Base-by-base conservation (phyloP, 768 basidiomycete genomes). In the Termitomyces bulborhizus region DNA sequence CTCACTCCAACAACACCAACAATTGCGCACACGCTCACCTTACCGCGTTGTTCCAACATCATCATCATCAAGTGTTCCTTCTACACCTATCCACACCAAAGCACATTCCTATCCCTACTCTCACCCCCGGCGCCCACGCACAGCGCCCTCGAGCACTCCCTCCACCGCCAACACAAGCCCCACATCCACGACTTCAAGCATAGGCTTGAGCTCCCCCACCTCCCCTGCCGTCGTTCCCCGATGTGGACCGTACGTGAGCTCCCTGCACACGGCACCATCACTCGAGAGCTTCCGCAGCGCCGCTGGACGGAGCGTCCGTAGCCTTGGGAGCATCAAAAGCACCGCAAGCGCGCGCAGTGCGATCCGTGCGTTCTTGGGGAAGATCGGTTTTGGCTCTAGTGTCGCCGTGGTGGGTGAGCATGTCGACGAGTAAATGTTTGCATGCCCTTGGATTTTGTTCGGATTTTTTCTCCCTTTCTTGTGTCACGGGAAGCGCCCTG, bases 231-330 rank as follows among this genome's bases (percentile, higher is more conserved):
- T 37, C 26, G 13, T 26, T 29, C 11, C 24, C 37, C 21, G 34
- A 4, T 40, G 39, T 3, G 37, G 31, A 11, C 46, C 56, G 37
- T 51, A 49, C 52, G 13, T 59, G 12, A 44, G 58, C 32, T 61
- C 67, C 12, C 64, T 76, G 51, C 70, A 71, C 37, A 65, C 63
- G 24, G 70, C 70, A 12, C 72, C 77, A 6, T 78, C 78, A 3
- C 65, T 74, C 50, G 80, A 81, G 63, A 78, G 76, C 61, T 75
- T 78, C 61, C 71, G 73, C 32, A 79, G 77, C 52, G 62, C 65
- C 7, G 74, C 69, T 16, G 69, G 70, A n/a, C 66, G 73, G 57
- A 79, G 77, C 53, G 70, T 75, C 46, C 69, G 72, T 45, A 76
- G 77, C 55, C 61, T 76, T 32, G 72, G 71, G 51, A 77, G 76